Evolutionary conservation across 768 basidiomycete genomes (phyloP).

Genomic region (Boletus tylopilopsis): DNA sequence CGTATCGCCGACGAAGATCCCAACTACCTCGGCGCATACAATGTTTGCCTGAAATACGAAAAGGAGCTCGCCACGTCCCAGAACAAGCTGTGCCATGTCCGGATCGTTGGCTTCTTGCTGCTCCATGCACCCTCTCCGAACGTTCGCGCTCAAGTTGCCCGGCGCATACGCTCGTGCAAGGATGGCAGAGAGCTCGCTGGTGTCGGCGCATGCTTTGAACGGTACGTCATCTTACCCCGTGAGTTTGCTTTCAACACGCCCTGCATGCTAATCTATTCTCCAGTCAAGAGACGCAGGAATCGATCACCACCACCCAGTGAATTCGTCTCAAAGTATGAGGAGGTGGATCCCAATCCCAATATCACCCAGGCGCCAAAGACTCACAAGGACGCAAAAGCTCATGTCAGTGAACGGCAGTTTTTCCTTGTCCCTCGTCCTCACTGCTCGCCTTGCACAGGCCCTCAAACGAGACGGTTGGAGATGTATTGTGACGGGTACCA

Average conservation of each 20-base stretch:
- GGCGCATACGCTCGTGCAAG: constrained; percentile 2
- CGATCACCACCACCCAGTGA: constrained; percentile 19
- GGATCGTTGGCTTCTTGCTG: constrained; percentile 7
- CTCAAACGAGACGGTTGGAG: constrained; percentile 34
- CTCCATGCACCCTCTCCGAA: neutral
- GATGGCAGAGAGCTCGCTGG: neutral
- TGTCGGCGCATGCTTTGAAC: constrained; percentile 4
- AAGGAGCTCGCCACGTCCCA: no score
- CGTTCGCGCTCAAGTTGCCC: constrained; percentile 3
- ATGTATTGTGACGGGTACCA: constrained; percentile 31
- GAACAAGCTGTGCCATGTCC: no score
- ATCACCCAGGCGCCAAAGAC: neutral
- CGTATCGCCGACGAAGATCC: no score
- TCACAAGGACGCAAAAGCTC: constrained; percentile 3
- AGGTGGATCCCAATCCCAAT: neutral
- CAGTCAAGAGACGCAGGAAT: constrained; percentile 14
- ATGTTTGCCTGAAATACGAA: no score
- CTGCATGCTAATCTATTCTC: no score
- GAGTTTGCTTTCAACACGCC: no score
- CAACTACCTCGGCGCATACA: no score
- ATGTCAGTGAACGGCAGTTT: neutral
- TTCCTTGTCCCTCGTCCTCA: neutral
- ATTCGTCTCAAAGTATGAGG: constrained; percentile 7
- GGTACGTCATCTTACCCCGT: constrained; percentile 3
- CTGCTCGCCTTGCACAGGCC: constrained; percentile 22